phyloP scores from a whole-genome alignment of 2,329 filamentous ascomycete genomes.

The Colletotrichum somersetense region DNA sequence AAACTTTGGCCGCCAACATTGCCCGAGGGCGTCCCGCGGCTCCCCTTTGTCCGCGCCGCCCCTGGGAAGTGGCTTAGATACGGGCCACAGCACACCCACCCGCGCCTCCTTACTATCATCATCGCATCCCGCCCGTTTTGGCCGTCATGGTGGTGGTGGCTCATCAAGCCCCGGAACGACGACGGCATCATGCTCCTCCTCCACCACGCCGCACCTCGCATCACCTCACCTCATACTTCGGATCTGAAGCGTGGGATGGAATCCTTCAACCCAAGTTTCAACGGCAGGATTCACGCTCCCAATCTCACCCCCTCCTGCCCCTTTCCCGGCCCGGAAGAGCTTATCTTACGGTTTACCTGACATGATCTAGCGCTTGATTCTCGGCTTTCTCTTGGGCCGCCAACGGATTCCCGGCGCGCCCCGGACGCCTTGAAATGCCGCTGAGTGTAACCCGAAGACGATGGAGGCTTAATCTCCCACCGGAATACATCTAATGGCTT shows the following conservation, averaged over 20 bases:
- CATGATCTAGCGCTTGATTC: not conserved
- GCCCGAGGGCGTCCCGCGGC: conserved; percentile 21
- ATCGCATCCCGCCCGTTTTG: conserved; percentile 7
- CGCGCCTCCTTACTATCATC: not conserved
- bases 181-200: too few relatives aligned
- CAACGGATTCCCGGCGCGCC: conserved; percentile 1
- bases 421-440: conserved; percentile 15
- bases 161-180: conserved; percentile 6
- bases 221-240: not conserved
- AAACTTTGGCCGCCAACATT: conserved; percentile 12
- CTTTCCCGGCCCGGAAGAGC: not conserved
- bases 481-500: conserved; percentile 34
- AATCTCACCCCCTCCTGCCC: not conserved
- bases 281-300: not conserved
- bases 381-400: not conserved
- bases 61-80: conserved; percentile 1
- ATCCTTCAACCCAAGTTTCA: conserved; percentile 14
- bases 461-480: conserved; percentile 1
- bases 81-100: not conserved
- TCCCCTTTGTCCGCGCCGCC: not conserved
- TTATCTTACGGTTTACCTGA: not conserved
- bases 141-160: not conserved
- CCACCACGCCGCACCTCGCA: not conserved
- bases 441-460: conserved; percentile 17
- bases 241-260: not conserved